Evolutionary conservation across 1,284 basidiomycete species (phyloP), one percentile per base, ranked within the genome.

Genomic region (Calocybe gambosa): DNA sequence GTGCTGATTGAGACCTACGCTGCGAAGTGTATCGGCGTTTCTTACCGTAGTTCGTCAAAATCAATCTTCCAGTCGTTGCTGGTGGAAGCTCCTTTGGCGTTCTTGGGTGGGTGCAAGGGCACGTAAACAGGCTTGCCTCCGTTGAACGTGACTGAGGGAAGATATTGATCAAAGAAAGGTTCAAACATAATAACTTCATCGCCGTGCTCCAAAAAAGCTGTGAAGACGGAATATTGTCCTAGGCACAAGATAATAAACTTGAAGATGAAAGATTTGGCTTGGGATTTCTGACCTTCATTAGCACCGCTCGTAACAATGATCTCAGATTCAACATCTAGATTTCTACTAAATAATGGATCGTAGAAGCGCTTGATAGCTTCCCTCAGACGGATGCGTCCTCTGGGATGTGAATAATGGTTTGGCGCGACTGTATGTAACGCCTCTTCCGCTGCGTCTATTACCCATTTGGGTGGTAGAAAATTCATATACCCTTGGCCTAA

Each of bases 181-280:
- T 99, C 96, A 60, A 99, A 94, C 76, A 97, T 84, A 64, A 99
- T 94, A 50, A 99, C 96, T 67, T 98, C 95, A 63, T 99, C 96
- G 6, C 87, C 93, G 29, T 80, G 74, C 52, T 95, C 83, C 39
- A 93, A 67, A 69, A 94, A 95, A 0, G 94, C 93, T 16, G 82
- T 78, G 58, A 94, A 85, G 47, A 92, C 87, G 42, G 92, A 83
- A 64, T 93, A 97, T 71, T 92, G 88, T 18, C 93, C 93, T 90
- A 62, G 16, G 3, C 23, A 19, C 7, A 20, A 1, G 10, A 29
- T 3, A 18, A 35, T 40, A 12, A 31, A 25, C 36, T 4, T 31
- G 28, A 35, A 18, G 29, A 37, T 1, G 39, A 16, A n/a, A n/a
- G n/a, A n/a, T n/a, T n/a, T 4, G 10, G 20, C 42, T 18, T 46